phyloP scores from a whole-genome alignment of 2,329 filamentous ascomycete genomes.

The Aureobasidium lini region DNA sequence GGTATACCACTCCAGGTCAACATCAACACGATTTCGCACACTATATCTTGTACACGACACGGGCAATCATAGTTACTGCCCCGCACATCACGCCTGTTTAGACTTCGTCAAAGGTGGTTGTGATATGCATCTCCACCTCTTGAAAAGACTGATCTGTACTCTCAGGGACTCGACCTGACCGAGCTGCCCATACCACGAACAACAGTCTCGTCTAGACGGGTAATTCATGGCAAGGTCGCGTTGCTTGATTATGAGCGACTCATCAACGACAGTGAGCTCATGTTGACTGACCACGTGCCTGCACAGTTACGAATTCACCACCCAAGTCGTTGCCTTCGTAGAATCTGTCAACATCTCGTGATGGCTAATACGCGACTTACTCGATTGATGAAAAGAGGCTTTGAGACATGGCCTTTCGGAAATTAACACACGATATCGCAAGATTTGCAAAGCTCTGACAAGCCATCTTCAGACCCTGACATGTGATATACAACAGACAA shows the following conservation, averaged over 20 bases:
- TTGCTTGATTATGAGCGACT: no score
- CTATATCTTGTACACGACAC: no score
- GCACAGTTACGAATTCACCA: not conserved
- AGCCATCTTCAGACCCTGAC: not conserved
- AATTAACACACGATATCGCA: not conserved
- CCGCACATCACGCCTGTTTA: no score
- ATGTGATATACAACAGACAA: not conserved
- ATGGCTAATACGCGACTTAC: not conserved
- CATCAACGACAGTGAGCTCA: no score
- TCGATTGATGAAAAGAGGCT: not conserved
- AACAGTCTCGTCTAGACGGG: no score
- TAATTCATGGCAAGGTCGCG: no score
- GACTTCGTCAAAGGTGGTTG: no score
- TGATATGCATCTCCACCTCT: no score
- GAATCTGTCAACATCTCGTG: not conserved
- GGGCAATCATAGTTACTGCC: no score
- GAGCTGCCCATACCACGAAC: no score
- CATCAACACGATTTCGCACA: not conserved
- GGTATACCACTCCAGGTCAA: not conserved
- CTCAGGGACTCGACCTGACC: no score
- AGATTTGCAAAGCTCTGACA: not conserved
- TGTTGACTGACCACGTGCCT: not conserved
- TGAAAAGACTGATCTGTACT: no score
- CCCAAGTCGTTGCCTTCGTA: not conserved
- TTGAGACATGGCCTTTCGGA: not conserved